Conservation (phyloP, 176 grass and related monocot species). For the Secale cereale region DNA sequence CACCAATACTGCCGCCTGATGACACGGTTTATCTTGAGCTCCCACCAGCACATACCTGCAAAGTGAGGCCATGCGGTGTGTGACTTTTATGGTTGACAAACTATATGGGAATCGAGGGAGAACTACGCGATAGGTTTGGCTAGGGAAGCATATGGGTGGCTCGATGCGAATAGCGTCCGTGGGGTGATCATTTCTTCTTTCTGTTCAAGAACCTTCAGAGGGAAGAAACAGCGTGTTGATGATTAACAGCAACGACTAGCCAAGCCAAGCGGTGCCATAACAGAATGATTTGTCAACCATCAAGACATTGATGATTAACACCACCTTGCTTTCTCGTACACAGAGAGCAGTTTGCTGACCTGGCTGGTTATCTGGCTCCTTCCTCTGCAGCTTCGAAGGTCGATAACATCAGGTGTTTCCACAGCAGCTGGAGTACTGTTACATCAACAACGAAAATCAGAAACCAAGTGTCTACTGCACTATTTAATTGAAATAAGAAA, state of each 20-base stretch:
- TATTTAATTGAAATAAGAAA: no score
- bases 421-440: conserved; percentile 74
- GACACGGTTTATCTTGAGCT: no score
- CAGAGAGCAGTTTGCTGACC: no score
- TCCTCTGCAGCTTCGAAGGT: conserved; percentile 56
- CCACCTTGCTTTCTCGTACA: no score
- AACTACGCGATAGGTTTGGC: no score
- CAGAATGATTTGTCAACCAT: not conserved
- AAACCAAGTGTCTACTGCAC: not conserved
- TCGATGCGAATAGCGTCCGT: no score
- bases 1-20: no score
- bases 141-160: no score
- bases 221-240: not conserved
- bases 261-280: not conserved
- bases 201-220: no score
- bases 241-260: not conserved
- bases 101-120: no score
- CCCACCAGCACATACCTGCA: conserved; percentile 43
- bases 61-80: not conserved
- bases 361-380: conserved; percentile 60
- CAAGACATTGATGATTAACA: not conserved
- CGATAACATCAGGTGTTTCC: conserved; percentile 32
- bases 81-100: not conserved
- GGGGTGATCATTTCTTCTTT: no score
- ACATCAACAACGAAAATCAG: not conserved